A percentile compares a stretch with the other conserved stretches of the same genome.
These are phyloP conservation scores for Hanseniaspora jakobsenii DNA, from an alignment of 805 yeast species.

Conservation along the genomic window DNA sequence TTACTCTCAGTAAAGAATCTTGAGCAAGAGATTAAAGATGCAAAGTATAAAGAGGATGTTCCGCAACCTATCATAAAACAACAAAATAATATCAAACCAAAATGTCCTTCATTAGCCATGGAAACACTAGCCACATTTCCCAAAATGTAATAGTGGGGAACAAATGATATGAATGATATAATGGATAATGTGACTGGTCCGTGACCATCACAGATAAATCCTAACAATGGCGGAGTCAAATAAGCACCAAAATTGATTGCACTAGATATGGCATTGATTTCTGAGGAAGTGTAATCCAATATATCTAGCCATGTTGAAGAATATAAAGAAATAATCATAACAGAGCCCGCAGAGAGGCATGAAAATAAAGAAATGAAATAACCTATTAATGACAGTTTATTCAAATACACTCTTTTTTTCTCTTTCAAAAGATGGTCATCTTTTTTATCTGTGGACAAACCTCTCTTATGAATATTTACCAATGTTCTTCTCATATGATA, in stretches of 20 bases:
- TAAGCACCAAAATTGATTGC: conserved; percentile 72
- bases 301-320: conserved; percentile 51
- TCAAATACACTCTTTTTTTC: conserved; percentile 2
- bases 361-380: conserved; percentile 46
- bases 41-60: conserved; percentile 60
- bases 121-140: conserved; percentile 30
- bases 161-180: conserved; percentile 46
- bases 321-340: conserved; percentile 69
- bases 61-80: conserved; percentile 57
- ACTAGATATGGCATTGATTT: conserved; percentile 63
- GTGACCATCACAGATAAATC: conserved; percentile 71
- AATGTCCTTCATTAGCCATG: conserved; percentile 24
- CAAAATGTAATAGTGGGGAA: conserved; percentile 50
- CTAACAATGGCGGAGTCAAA: conserved; percentile 67
- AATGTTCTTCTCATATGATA: conserved; percentile 14
- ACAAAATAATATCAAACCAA: conserved; percentile 34
- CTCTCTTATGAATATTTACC: not conserved
- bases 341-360: conserved; percentile 72
- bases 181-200: conserved; percentile 66
- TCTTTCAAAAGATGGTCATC: not conserved
- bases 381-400: conserved; percentile 28
- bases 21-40: conserved; percentile 69
- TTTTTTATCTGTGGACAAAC: not conserved
- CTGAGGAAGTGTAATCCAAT: conserved; percentile 53
- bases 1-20: conserved; percentile 66